A percentile compares a stretch with the other conserved stretches of the same genome.
Conservation (phyloP, 306 rosid genomes). For the Erythrophleum fordii region DNA sequence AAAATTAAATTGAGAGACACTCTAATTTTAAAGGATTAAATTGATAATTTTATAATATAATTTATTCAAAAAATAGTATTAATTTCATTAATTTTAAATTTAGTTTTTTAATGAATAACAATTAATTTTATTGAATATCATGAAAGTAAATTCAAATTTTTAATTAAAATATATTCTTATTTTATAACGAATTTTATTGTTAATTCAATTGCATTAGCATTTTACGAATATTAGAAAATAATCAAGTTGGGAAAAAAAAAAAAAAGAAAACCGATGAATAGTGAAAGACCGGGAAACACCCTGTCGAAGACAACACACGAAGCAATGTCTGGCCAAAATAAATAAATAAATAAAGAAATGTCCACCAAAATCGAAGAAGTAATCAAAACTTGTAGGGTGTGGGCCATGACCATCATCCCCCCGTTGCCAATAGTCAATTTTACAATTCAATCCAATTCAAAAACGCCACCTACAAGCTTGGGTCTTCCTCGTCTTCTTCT, state of each 20-base stretch:
- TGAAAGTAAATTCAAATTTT: no score
- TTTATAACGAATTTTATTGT: no score
- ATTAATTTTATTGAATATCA: no score
- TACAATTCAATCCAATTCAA: neutral
- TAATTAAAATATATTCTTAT: no score
- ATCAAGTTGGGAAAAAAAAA: neutral
- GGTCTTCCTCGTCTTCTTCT: neutral
- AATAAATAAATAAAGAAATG: no score
- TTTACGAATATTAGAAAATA: neutral
- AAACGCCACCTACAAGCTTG: neutral
- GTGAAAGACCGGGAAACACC: neutral
- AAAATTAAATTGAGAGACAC: neutral
- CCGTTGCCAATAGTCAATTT: neutral
- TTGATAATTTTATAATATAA: no score
- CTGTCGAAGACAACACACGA: constrained; percentile 1
- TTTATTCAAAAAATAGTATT: no score
- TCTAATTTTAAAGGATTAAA: no score
- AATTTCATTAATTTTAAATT: no score
- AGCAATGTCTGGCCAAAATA: neutral
- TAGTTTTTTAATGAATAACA: no score
- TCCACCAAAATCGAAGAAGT: neutral
- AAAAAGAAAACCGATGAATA: neutral
- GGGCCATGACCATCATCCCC: constrained; percentile 2
- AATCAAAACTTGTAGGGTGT: neutral
- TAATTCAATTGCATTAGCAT: neutral